Evolutionary conservation across 768 basidiomycete genomes (phyloP).

Genomic region (Naganishia friedmannii): DNA sequence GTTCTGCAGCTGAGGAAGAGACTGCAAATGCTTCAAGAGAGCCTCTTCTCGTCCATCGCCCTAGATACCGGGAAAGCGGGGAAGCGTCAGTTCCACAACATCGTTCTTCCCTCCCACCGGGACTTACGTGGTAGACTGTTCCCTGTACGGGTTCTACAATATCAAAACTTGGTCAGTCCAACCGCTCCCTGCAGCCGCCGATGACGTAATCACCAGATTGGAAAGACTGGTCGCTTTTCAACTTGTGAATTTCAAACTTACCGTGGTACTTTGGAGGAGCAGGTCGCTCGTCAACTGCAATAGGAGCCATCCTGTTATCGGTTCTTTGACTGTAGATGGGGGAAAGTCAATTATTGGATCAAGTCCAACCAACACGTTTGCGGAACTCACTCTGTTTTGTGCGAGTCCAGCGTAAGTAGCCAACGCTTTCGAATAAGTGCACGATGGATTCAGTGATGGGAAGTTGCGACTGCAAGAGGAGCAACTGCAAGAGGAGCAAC

Average conservation of each 20-base stretch:
- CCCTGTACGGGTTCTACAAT: constrained; percentile 46
- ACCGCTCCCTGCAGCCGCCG: background rate
- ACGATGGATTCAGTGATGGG: background rate
- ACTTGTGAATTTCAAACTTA: constrained; percentile 25
- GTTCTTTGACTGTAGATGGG: background rate
- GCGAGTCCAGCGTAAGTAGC: background rate
- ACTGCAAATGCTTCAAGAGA: constrained; percentile 42
- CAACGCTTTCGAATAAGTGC: background rate
- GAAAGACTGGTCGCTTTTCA: too few species aligned
- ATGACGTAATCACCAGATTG: background rate
- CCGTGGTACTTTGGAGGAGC: constrained; percentile 45
- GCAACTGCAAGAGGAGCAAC: too few species aligned
- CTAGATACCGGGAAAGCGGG: constrained; percentile 9
- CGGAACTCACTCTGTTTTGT: background rate
- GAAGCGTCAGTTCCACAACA: background rate
- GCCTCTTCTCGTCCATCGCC: constrained; percentile 48
- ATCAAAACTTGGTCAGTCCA: background rate
- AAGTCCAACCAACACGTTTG: background rate
- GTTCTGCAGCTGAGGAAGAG: constrained; percentile 33
- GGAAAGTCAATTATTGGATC: background rate
- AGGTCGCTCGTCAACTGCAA: constrained; percentile 23
- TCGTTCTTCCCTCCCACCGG: background rate
- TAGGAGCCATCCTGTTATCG: constrained; percentile 8
- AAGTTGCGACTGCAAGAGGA: background rate
- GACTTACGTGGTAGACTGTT: constrained; percentile 45